Evolutionary conservation across 2,329 filamentous ascomycete species (phyloP).

Genomic region (Chaetoscypha palmicola): DNA sequence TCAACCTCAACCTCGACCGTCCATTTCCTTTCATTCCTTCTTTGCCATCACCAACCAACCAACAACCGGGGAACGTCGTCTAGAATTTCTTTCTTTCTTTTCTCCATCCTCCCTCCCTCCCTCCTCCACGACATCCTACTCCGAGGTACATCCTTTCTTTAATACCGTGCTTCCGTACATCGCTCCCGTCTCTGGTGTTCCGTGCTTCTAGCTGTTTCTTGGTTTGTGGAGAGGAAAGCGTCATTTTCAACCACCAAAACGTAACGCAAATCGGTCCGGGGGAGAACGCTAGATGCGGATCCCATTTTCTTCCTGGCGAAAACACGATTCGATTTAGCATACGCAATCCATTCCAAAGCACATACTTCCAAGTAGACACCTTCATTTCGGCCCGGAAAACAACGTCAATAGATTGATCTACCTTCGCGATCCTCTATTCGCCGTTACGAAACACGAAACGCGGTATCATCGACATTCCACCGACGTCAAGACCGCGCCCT

Average conservation of each 20-base stretch:
- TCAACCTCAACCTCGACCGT: too few species aligned
- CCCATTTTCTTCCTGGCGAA: too few species aligned
- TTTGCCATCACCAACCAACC: background rate
- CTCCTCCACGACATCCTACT: background rate
- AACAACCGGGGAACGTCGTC: background rate
- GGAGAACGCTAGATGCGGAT: constrained; percentile 17
- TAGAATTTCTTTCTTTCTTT: background rate
- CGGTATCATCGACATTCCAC: constrained; percentile 5
- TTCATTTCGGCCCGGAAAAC: background rate
- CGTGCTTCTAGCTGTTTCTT: background rate
- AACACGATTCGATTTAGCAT: background rate
- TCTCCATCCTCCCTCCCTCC: background rate
- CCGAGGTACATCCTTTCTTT: background rate
- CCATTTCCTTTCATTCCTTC: background rate
- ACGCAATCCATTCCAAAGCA: background rate
- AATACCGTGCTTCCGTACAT: too few species aligned
- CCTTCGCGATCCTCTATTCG: constrained; percentile 1
- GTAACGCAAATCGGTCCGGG: background rate
- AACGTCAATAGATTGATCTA: constrained; percentile 5
- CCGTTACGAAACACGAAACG: too few species aligned
- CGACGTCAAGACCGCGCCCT: background rate
- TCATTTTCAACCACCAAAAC: background rate
- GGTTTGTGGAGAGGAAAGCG: background rate
- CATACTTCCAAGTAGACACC: constrained; percentile 1
- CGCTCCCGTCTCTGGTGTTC: background rate